These are phyloP conservation scores for Blastocystis sp. DNA, from an alignment of 352 stramenopile genomes.

Conservation along the genomic window DNA sequence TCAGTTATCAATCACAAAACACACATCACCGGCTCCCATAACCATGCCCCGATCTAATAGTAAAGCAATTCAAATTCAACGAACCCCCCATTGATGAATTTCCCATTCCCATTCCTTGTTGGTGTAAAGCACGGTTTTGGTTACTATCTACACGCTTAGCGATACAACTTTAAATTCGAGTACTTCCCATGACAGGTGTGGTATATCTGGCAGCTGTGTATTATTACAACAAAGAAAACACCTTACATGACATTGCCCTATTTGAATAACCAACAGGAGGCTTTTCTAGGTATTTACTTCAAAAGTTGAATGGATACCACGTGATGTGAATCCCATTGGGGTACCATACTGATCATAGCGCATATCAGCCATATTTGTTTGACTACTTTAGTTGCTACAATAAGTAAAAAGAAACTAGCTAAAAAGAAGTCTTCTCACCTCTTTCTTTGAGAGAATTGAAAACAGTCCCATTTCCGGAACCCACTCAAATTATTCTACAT, in stretches of 20 bases:
- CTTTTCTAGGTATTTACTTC: not conserved
- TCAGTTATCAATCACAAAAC: no score
- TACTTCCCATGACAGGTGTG: not conserved
- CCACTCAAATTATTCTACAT: not conserved
- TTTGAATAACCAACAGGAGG: not conserved
- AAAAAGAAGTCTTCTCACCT: not conserved
- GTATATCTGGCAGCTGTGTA: not conserved
- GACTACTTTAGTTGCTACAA: not conserved
- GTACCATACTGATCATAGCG: conserved; percentile 56
- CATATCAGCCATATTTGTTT: conserved; percentile 49
- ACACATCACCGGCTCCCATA: not conserved
- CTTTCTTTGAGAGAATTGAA: not conserved
- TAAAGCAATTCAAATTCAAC: not conserved
- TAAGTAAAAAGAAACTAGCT: not conserved
- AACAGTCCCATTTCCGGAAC: not conserved
- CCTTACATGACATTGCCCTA: not conserved
- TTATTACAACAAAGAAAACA: not conserved
- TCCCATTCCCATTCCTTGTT: conserved; percentile 12
- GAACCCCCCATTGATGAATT: no score
- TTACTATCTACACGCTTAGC: conserved; percentile 12
- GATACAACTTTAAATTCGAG: not conserved
- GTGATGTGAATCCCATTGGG: conserved; percentile 4
- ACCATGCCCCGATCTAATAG: conserved; percentile 19
- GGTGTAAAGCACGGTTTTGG: not conserved
- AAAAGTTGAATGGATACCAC: not conserved